phyloP scores from a whole-genome alignment of 169 alveolate species.

The Plasmodium malariae region DNA sequence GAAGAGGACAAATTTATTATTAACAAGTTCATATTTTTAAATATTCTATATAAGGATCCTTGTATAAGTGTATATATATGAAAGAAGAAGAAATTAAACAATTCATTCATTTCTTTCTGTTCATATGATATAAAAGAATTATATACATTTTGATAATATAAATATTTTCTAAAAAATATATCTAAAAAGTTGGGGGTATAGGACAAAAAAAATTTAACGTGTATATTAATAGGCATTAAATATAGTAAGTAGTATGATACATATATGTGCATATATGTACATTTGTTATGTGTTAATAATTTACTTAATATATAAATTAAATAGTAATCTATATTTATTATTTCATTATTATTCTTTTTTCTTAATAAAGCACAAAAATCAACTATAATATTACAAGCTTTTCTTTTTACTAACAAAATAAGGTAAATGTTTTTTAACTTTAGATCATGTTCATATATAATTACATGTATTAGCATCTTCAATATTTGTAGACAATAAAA shows the following conservation, averaged over 20 bases:
- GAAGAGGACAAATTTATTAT: constrained; percentile 30
- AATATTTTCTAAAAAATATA: constrained; percentile 64
- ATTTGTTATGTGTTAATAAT: constrained; percentile 69
- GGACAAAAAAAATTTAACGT: constrained; percentile 57
- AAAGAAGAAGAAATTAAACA: constrained; percentile 61
- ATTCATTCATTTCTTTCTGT: constrained; percentile 46
- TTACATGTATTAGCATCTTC: constrained; percentile 69
- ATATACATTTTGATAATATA: constrained; percentile 56
- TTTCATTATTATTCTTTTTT: constrained; percentile 63
- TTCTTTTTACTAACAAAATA: constrained; percentile 68
- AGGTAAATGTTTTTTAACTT: constrained; percentile 64
- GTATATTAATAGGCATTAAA: constrained; percentile 72
- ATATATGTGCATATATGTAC: constrained; percentile 74
- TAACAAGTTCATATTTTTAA: constrained; percentile 25
- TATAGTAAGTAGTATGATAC: constrained; percentile 59
- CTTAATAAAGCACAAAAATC: constrained; percentile 43
- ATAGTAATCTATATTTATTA: constrained; percentile 67
- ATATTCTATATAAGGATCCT: constrained; percentile 51
- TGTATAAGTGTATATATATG: constrained; percentile 73
- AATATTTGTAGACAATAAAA: constrained; percentile 70
- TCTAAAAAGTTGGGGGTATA: constrained; percentile 61
- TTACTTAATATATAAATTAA: constrained; percentile 56
- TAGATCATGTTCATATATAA: constrained; percentile 70
- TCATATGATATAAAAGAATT: constrained; percentile 23
- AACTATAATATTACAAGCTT: constrained; percentile 65